A percentile compares a stretch with the other conserved stretches of the same genome.
Evolutionary conservation across 495 filamentous ascomycete species (phyloP).

Genomic region (Talaromyces adpressus): DNA sequence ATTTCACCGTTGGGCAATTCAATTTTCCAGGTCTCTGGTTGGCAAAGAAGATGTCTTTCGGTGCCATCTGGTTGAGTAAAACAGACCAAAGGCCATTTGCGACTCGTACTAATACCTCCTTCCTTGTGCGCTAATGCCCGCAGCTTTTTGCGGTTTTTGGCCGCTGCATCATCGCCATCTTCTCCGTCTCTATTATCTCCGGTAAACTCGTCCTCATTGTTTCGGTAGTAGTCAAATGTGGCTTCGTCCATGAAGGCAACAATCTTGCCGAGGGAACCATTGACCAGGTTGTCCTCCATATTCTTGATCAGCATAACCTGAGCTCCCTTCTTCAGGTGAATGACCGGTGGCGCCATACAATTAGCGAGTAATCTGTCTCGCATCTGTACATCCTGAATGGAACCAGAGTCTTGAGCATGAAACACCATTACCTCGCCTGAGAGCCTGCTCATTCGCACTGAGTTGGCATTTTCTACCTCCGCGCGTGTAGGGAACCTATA

Average conservation of each 20-base stretch:
- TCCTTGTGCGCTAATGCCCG: conserved; percentile 35
- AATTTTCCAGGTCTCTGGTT: conserved; percentile 89
- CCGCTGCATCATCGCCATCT: conserved; percentile 34
- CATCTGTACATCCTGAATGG: conserved; percentile 52
- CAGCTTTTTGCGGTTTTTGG: conserved; percentile 41
- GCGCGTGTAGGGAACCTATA: conserved; percentile 76
- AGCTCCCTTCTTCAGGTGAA: conserved; percentile 81
- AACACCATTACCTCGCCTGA: conserved; percentile 62
- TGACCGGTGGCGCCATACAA: conserved; percentile 80
- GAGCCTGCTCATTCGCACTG: conserved; percentile 60
- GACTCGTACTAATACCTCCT: conserved; percentile 25
- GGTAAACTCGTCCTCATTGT: conserved; percentile 47
- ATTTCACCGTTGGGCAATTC: conserved; percentile 93
- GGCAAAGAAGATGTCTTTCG: conserved; percentile 68
- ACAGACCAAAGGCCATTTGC: conserved; percentile 72
- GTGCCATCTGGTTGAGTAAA: conserved; percentile 76
- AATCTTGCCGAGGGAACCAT: conserved; percentile 85
- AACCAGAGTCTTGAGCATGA: conserved; percentile 67
- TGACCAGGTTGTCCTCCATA: conserved; percentile 87
- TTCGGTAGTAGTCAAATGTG: conserved; percentile 59
- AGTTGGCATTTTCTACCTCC: conserved; percentile 87
- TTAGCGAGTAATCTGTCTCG: conserved; percentile 76
- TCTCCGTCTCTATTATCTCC: conserved; percentile 30
- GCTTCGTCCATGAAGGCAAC: conserved; percentile 79
- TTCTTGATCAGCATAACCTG: conserved; percentile 99